These are phyloP conservation scores for Oropetium thomaeum DNA, from an alignment of 176 grass and related monocot species.

Conservation along the genomic window DNA sequence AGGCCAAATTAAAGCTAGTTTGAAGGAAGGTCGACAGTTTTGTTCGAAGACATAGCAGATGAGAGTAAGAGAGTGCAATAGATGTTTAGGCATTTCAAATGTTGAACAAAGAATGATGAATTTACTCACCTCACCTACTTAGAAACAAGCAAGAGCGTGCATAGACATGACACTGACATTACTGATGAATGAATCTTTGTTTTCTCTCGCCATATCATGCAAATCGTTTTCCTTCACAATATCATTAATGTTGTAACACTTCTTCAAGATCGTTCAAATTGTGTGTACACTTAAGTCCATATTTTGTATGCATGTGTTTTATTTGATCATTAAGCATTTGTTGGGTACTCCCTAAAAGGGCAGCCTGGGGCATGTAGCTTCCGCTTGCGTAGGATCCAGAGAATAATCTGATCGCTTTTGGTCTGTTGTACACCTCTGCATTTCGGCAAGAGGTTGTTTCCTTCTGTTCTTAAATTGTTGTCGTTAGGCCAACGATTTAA, in stretches of 20 bases:
- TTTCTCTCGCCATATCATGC: neutral
- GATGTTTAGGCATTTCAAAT: conserved; percentile 8
- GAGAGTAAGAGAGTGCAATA: conserved; percentile 19
- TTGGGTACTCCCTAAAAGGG: neutral
- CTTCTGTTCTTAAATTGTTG: too few species aligned
- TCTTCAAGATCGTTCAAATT: neutral
- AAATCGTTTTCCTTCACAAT: too few species aligned
- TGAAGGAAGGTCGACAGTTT: conserved; percentile 8
- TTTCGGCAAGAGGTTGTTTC: too few species aligned
- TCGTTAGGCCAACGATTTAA: too few species aligned
- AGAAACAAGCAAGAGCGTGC: neutral
- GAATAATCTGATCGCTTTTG: too few species aligned
- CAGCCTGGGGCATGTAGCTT: too few species aligned
- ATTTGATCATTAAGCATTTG: neutral
- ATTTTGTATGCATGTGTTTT: neutral
- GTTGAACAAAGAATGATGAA: neutral
- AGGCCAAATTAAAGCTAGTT: conserved; percentile 35
- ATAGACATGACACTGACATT: neutral
- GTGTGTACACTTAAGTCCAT: neutral
- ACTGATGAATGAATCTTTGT: neutral
- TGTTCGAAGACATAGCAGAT: conserved; percentile 24
- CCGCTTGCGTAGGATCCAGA: too few species aligned
- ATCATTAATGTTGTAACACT: neutral
- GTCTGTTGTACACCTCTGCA: too few species aligned
- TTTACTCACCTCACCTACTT: too few species aligned